These are phyloP conservation scores for Coriolopsis trogii DNA, from an alignment of 1,284 basidiomycete genomes.

Conservation along the genomic window DNA sequence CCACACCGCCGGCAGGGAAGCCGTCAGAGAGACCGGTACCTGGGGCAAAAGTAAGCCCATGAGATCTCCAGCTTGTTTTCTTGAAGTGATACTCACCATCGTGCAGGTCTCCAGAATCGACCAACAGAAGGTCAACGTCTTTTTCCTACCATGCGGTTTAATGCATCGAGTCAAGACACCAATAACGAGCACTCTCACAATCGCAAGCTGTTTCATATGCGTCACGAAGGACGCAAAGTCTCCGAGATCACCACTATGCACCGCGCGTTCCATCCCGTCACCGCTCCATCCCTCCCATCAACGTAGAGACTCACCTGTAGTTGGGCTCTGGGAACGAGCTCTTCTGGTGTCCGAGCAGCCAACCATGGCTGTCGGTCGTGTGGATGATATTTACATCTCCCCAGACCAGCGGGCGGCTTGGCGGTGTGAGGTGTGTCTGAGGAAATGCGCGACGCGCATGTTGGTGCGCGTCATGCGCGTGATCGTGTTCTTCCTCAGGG, in stretches of 20 bases:
- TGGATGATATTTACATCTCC: constrained; percentile 79
- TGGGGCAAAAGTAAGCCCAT: constrained; percentile 19
- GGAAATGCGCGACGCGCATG: constrained; percentile 48
- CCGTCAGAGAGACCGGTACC: constrained; percentile 78
- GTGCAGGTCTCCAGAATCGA: constrained; percentile 80
- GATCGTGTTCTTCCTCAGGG: constrained; percentile 31
- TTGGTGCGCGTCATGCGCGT: constrained; percentile 37
- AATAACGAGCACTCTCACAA: constrained; percentile 31
- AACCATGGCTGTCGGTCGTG: constrained; percentile 84
- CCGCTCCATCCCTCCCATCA: not conserved
- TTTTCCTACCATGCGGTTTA: constrained; percentile 45
- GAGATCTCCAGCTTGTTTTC: not conserved
- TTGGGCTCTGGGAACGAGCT: constrained; percentile 72
- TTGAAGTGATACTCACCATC: constrained; percentile 56
- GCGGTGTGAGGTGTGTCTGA: constrained; percentile 50
- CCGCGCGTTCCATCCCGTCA: not conserved
- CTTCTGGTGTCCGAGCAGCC: constrained; percentile 79
- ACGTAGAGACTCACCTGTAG: constrained; percentile 51
- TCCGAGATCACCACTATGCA: constrained; percentile 68
- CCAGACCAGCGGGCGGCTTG: constrained; percentile 69
- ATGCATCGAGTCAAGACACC: not conserved
- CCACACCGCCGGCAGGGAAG: constrained; percentile 67
- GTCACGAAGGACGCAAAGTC: constrained; percentile 81
- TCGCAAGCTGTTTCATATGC: constrained; percentile 79
- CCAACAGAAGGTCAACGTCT: constrained; percentile 69